These are phyloP conservation scores for Dryadomyces quercus-mongolicae DNA, from an alignment of 2,329 filamentous ascomycete species.

Conservation along the genomic window DNA sequence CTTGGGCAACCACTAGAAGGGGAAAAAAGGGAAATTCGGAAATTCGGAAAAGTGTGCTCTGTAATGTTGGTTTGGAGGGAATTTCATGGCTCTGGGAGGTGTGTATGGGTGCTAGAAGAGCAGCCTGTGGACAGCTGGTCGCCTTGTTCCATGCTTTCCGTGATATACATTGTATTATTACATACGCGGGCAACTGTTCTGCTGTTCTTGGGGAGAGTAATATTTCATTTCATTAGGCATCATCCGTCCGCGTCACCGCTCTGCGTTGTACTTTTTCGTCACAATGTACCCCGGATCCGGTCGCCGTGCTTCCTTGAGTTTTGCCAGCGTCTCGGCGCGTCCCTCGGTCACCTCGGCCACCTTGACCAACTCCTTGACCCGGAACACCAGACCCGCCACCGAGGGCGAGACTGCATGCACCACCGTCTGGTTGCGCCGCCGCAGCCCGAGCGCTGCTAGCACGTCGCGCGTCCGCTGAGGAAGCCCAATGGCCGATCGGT, in stretches of 20 bases:
- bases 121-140: not conserved
- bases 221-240: not conserved
- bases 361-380: constrained; percentile 82
- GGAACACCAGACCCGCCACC: constrained; percentile 82
- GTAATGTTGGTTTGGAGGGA: too few species aligned
- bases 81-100: not conserved
- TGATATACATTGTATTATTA: not conserved
- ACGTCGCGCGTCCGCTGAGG: constrained; percentile 69
- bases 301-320: constrained; percentile 59
- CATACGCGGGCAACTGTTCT: not conserved
- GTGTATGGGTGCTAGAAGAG: too few species aligned
- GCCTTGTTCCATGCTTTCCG: not conserved
- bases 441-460: constrained; percentile 73
- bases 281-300: constrained; percentile 60
- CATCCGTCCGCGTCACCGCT: not conserved
- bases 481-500: constrained; percentile 81
- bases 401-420: constrained; percentile 76
- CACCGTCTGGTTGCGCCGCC: constrained; percentile 73
- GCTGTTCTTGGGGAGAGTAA: not conserved
- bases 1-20: too few species aligned
- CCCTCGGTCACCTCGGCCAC: constrained; percentile 66
- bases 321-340: constrained; percentile 44
- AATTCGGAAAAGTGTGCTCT: too few species aligned
- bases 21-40: too few species aligned
- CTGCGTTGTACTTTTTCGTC: constrained; percentile 3